These are phyloP conservation scores for Candida buenavistaensis DNA, from an alignment of 1,139 yeast species.

Conservation along the genomic window DNA sequence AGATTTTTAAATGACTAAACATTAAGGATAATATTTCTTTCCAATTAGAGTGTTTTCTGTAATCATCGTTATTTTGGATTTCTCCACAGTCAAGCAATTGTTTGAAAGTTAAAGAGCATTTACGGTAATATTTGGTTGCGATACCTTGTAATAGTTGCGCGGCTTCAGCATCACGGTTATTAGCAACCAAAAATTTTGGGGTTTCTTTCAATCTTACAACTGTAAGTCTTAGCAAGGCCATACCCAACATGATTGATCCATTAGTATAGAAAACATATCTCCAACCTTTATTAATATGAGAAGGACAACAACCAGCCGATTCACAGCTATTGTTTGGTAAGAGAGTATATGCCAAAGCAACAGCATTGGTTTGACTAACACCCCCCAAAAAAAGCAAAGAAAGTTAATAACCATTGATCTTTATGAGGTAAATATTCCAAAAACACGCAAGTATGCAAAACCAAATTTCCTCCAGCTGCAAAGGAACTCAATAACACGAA, in stretches of 20 bases:
- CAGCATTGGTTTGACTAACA: conserved; percentile 58
- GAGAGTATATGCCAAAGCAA: conserved; percentile 57
- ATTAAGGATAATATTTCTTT: conserved; percentile 21
- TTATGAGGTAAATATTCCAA: conserved; percentile 57
- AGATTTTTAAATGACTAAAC: conserved; percentile 23
- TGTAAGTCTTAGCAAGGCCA: conserved; percentile 48
- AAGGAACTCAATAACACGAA: conserved; percentile 47
- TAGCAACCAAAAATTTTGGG: conserved; percentile 55
- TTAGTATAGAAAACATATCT: conserved; percentile 56
- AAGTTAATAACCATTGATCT: conserved; percentile 53
- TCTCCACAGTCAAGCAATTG: conserved; percentile 46
- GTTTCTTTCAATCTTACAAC: conserved; percentile 53
- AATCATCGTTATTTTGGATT: conserved; percentile 26
- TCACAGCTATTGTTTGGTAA: conserved; percentile 50
- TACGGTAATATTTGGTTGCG: conserved; percentile 43
- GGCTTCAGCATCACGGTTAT: conserved; percentile 55
- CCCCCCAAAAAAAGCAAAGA: conserved; percentile 66
- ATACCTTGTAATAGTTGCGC: conserved; percentile 32
- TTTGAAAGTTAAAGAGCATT: conserved; percentile 45
- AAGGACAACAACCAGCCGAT: conserved; percentile 37
- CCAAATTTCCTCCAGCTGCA: conserved; percentile 62
- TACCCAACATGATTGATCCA: conserved; percentile 51
- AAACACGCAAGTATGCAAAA: conserved; percentile 59
- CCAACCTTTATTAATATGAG: conserved; percentile 57
- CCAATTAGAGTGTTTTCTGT: conserved; percentile 20